Conservation (phyloP, 768 basidiomycete species). For the Leucocoprinus birnbaumii region DNA sequence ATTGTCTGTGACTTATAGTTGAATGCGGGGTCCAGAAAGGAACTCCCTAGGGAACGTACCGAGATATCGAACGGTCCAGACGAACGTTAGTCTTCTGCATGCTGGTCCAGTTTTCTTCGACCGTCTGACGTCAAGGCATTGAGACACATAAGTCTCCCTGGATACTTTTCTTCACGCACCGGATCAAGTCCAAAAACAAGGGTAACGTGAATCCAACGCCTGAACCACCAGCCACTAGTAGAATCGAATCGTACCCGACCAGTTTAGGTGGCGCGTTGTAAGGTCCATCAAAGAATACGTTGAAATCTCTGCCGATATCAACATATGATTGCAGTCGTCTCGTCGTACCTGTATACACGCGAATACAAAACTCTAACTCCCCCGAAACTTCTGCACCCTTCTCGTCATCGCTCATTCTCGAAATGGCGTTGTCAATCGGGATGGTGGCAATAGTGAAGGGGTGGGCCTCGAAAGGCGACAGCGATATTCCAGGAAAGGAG, state of each 20-base stretch:
- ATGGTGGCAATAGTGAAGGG: slow-evolving; percentile 62
- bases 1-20: slow-evolving; percentile 28
- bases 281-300: slow-evolving; percentile 53
- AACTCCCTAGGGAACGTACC: slow-evolving; percentile 20
- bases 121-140: slow-evolving; percentile 19
- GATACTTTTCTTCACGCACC: slow-evolving; percentile 21
- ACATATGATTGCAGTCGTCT: slow-evolving; percentile 3
- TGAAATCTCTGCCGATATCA: slow-evolving; percentile 14
- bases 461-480: slow-evolving; percentile 48
- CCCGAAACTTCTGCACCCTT: no score
- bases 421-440: slow-evolving; percentile 16
- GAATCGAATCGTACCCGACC: slow-evolving; percentile 31
- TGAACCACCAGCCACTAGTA: slow-evolving; percentile 48
- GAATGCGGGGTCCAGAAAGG: not conserved
- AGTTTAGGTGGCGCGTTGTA: slow-evolving; percentile 37
- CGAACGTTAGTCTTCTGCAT: slow-evolving; percentile 33
- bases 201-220: slow-evolving; percentile 48
- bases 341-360: no score
- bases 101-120: slow-evolving; percentile 20
- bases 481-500: slow-evolving; percentile 43
- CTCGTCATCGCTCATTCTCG: slow-evolving; percentile 34
- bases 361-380: no score
- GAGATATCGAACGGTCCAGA: slow-evolving; percentile 44
- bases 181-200: slow-evolving; percentile 37
- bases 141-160: not conserved